A percentile compares a stretch with the other conserved stretches of the same genome.
Evolutionary conservation across 192 early-diverging fungal species (phyloP).

Genomic region (Physocladia obscura): DNA sequence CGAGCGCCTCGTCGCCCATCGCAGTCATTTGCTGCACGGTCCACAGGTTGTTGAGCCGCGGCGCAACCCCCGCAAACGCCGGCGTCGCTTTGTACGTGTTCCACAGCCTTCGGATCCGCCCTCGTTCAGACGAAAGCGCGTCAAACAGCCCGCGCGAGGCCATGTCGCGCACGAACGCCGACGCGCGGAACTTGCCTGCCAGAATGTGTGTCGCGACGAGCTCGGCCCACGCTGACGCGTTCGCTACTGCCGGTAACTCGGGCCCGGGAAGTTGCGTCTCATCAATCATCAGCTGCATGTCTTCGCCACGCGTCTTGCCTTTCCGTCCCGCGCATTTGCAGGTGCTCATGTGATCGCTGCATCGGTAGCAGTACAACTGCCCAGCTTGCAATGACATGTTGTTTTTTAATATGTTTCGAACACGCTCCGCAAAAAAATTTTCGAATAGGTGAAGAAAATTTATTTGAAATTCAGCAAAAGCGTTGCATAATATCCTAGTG

Average conservation of each 20-base stretch:
- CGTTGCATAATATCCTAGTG: constrained; percentile 79
- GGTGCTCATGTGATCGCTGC: not conserved
- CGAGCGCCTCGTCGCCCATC: not conserved
- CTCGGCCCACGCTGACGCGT: not conserved
- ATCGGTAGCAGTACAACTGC: not conserved
- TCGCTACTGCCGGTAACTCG: not conserved
- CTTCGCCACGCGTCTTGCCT: constrained; percentile 1
- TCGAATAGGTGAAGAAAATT: too few species aligned
- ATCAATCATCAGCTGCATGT: not conserved
- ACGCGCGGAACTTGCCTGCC: not conserved
- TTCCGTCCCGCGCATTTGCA: not conserved
- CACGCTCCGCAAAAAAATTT: not conserved
- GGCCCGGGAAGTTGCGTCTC: not conserved
- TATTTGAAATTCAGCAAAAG: constrained; percentile 37
- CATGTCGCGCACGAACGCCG: not conserved
- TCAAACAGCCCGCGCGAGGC: not conserved
- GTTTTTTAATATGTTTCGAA: not conserved
- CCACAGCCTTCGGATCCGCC: not conserved
- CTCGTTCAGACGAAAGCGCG: too few species aligned
- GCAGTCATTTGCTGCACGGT: not conserved
- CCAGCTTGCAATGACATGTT: too few species aligned
- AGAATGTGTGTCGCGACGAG: not conserved
- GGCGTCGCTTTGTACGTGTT: not conserved
- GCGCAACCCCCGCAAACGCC: not conserved
- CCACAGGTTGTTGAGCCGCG: constrained; percentile 1